phyloP scores from a whole-genome alignment of 2,329 filamentous ascomycete genomes.

The Aspergillus intermedius region DNA sequence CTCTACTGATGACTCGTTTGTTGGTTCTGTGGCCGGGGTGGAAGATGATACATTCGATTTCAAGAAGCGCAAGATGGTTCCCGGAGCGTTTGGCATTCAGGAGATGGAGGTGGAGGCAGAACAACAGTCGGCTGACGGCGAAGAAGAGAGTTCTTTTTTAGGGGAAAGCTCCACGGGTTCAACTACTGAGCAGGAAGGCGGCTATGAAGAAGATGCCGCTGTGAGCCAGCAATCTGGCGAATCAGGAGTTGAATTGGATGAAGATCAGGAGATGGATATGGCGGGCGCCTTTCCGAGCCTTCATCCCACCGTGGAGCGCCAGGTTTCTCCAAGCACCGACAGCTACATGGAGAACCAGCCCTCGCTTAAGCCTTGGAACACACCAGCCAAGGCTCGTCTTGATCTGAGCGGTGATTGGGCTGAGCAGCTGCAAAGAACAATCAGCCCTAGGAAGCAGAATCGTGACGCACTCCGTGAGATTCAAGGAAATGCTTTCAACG shows the following conservation, averaged over 20 bases:
- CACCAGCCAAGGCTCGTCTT: constrained; percentile 49
- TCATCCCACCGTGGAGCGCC: constrained; percentile 70
- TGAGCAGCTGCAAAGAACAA: constrained; percentile 85
- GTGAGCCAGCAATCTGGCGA: constrained; percentile 52
- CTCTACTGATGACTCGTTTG: constrained; percentile 36
- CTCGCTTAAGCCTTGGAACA: constrained; percentile 32
- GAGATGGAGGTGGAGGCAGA: constrained; percentile 51
- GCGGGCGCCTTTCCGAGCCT: constrained; percentile 69
- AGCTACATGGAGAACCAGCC: constrained; percentile 43
- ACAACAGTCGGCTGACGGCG: constrained; percentile 30
- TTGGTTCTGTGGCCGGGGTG: constrained; percentile 32
- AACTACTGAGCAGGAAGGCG: constrained; percentile 52
- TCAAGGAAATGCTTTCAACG: constrained; percentile 54
- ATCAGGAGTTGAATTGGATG: constrained; percentile 56
- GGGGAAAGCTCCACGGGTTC: constrained; percentile 83
- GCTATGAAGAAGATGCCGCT: constrained; percentile 46
- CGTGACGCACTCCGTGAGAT: constrained; percentile 63
- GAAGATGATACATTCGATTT: constrained; percentile 56
- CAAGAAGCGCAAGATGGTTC: constrained; percentile 52
- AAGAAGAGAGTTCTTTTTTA: constrained; percentile 73
- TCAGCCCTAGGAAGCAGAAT: constrained; percentile 89
- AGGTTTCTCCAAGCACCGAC: constrained; percentile 44
- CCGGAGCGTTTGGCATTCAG: constrained; percentile 72
- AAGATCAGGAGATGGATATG: constrained; percentile 73
- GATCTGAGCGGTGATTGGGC: constrained; percentile 78